These are phyloP conservation scores for Lactifluus rugatus DNA, from an alignment of 768 basidiomycete species.

Conservation along the genomic window DNA sequence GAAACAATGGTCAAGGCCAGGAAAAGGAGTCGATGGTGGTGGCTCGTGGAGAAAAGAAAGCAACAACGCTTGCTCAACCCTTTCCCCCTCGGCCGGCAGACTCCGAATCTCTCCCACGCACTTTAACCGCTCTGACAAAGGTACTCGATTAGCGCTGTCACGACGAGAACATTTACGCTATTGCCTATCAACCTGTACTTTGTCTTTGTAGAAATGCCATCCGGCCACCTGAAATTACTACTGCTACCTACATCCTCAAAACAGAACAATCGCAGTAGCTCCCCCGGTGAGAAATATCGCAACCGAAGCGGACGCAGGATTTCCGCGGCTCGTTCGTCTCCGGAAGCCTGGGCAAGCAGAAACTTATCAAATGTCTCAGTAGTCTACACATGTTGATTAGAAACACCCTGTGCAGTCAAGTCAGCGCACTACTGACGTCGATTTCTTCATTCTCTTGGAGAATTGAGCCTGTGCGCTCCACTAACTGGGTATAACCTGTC, in stretches of 20 bases:
- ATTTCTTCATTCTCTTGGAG: constrained; percentile 59
- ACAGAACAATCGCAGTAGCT: constrained; percentile 59
- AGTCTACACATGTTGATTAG: constrained; percentile 36
- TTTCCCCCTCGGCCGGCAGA: neutral
- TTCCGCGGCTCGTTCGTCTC: constrained; percentile 37
- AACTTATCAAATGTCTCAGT: constrained; percentile 49
- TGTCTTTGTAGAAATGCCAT: constrained; percentile 48
- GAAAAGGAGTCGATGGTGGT: constrained; percentile 7
- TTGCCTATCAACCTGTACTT: constrained; percentile 75
- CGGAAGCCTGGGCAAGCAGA: constrained; percentile 33
- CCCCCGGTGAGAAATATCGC: constrained; percentile 67
- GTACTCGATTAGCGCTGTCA: constrained; percentile 50
- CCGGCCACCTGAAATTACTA: constrained; percentile 51
- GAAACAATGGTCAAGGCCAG: constrained; percentile 16
- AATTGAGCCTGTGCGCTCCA: constrained; percentile 70
- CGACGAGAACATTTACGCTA: constrained; percentile 71
- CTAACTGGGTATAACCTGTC: constrained; percentile 66
- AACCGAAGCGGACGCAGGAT: constrained; percentile 50
- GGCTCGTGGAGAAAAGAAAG: neutral
- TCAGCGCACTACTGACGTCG: constrained; percentile 39
- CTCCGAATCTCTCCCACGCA: constrained; percentile 4
- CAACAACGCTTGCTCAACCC: neutral
- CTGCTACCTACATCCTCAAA: constrained; percentile 31
- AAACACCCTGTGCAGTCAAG: neutral
- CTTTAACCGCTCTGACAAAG: constrained; percentile 26